phyloP scores from a whole-genome alignment of 2,329 filamentous ascomycete genomes.

The Colletotrichum nymphaeae region DNA sequence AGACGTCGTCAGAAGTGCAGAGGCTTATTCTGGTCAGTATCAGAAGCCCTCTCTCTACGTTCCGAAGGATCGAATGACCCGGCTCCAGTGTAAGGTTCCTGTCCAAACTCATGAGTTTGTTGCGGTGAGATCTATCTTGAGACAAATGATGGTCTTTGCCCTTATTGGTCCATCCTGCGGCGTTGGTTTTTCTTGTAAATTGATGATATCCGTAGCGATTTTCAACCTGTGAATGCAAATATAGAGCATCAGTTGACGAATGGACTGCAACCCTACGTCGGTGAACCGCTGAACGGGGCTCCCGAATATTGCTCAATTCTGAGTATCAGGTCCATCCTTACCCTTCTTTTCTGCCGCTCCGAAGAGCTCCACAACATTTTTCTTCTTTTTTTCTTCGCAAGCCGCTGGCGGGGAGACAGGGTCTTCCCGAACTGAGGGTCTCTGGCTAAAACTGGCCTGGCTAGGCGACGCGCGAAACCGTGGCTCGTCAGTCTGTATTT shows the following conservation, averaged over 20 bases:
- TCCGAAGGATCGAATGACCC: background rate
- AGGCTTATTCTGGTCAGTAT: background rate
- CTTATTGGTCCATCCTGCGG: background rate
- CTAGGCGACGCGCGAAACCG: background rate
- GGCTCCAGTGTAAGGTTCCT: background rate
- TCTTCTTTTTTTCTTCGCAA: slow-evolving; percentile 4
- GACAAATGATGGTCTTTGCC: background rate
- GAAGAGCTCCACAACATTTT: background rate
- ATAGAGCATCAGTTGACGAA: background rate
- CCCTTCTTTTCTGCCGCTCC: background rate
- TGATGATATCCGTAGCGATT: background rate
- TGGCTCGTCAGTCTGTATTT: background rate
- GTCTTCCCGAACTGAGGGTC: slow-evolving; percentile 1
- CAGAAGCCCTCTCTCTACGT: background rate
- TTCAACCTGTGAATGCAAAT: background rate
- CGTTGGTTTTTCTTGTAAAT: background rate
- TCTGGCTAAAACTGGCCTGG: background rate
- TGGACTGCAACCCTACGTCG: slow-evolving; percentile 11
- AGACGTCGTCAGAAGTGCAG: background rate
- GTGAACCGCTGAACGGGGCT: slow-evolving; percentile 6
- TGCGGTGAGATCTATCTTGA: background rate
- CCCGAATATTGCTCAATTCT: slow-evolving; percentile 6
- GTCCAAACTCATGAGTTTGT: background rate
- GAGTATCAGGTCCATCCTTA: slow-evolving; percentile 18
- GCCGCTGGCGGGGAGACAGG: slow-evolving; percentile 12